Evolutionary conservation across 2,329 filamentous ascomycete species (phyloP).

Genomic region (Sordariomycetes sp.): DNA sequence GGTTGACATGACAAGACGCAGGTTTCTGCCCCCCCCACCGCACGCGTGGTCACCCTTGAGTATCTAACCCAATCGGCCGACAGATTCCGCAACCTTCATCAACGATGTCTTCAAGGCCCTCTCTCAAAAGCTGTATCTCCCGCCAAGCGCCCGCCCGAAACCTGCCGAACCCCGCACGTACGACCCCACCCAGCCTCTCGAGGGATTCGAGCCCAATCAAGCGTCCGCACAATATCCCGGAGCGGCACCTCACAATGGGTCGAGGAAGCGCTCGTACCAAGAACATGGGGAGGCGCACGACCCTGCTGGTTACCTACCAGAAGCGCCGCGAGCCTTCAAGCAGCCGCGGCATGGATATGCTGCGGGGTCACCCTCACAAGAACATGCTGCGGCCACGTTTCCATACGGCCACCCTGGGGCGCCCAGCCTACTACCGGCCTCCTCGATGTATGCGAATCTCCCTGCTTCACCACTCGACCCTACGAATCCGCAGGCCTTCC

Average conservation of each 20-base stretch:
- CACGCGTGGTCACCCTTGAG: background rate
- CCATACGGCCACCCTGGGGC: background rate
- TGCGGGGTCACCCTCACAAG: background rate
- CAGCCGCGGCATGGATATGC: background rate
- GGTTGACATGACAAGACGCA: background rate
- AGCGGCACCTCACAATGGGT: conserved; percentile 5
- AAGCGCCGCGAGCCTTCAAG: background rate
- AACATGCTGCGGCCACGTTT: background rate
- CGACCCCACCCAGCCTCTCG: background rate
- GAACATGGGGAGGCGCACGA: background rate
- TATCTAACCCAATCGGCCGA: background rate
- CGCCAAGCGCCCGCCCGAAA: conserved; percentile 23
- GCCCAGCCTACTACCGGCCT: conserved; percentile 5
- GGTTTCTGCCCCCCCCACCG: too few species aligned
- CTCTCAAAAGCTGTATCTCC: conserved; percentile 45
- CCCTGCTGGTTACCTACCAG: background rate
- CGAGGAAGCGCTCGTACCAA: conserved; percentile 6
- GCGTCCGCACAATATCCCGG: background rate
- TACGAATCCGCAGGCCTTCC: background rate
- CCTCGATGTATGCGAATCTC: background rate
- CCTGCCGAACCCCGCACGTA: conserved; percentile 4
- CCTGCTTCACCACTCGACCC: background rate
- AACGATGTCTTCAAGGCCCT: conserved; percentile 58
- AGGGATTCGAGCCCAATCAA: background rate
- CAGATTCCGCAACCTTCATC: conserved; percentile 50